Evolutionary conservation across 2,329 filamentous ascomycete genomes (phyloP).

Genomic region (Talaromyces atroroseus): DNA sequence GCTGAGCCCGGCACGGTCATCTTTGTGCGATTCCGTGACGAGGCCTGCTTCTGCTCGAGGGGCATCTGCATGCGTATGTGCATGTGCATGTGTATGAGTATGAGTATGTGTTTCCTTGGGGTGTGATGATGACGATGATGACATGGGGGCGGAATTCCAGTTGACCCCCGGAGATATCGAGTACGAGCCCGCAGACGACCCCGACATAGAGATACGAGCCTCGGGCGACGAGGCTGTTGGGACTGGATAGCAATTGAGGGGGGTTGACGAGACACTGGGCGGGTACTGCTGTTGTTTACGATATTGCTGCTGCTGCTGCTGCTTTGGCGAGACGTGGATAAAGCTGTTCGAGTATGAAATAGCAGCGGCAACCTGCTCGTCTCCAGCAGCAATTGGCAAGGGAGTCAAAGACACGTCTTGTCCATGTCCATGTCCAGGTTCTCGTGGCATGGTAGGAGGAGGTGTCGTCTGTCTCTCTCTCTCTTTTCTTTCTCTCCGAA

Average conservation of each 20-base stretch:
- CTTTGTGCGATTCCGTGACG: conserved; percentile 6
- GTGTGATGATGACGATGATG: conserved; percentile 13
- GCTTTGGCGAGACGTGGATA: background rate
- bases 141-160: conserved; percentile 16
- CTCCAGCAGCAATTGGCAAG: conserved; percentile 1
- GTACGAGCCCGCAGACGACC: conserved; percentile 19
- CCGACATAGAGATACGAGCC: conserved; percentile 20
- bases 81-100: too few species aligned
- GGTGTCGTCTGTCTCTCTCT: background rate
- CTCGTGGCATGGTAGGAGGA: background rate
- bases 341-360: background rate
- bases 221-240: conserved; percentile 15
- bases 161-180: conserved; percentile 18
- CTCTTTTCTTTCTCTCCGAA: background rate
- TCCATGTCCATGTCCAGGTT: background rate
- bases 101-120: background rate
- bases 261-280: background rate
- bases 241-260: conserved; percentile 8
- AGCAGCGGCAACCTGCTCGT: conserved; percentile 17
- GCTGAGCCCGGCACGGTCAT: background rate
- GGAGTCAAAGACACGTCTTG: background rate
- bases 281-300: background rate
- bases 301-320: background rate
- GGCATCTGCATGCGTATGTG: background rate
- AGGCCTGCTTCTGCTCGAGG: conserved; percentile 3